Evolutionary conservation across 257 asterid genomes (phyloP).

Genomic region (Parsonsia alboflavescens): DNA sequence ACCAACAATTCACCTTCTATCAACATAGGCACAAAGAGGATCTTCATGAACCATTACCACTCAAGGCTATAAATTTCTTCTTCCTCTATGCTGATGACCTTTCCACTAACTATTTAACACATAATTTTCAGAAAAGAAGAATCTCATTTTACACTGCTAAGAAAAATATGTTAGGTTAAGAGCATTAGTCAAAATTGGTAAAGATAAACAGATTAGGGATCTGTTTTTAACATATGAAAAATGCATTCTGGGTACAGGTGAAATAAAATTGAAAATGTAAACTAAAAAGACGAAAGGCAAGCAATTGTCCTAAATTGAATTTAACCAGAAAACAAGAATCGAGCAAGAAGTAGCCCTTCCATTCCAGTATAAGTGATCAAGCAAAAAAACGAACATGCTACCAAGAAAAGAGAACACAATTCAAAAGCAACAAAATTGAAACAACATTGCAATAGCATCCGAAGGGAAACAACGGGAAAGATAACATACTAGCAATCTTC

Average conservation of each 20-base stretch:
- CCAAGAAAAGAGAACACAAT: not conserved
- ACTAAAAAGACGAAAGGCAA: not conserved
- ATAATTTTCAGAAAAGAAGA: not conserved
- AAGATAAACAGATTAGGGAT: conserved; percentile 16
- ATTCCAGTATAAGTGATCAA: conserved; percentile 14
- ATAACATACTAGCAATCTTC: conserved; percentile 47
- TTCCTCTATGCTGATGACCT: not conserved
- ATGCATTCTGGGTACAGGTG: not conserved
- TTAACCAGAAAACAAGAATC: not conserved
- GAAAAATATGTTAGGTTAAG: not conserved
- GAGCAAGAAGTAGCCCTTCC: not conserved
- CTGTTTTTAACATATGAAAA: not conserved
- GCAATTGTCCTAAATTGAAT: conserved; percentile 2
- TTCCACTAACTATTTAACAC: not conserved
- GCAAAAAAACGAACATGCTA: conserved; percentile 9
- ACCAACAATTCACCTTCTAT: not conserved
- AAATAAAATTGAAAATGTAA: not conserved
- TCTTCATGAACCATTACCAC: not conserved
- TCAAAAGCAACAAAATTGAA: not conserved
- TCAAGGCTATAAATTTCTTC: not conserved
- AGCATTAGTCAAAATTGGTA: conserved; percentile 1
- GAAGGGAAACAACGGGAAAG: conserved; percentile 1
- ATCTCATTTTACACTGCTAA: not conserved
- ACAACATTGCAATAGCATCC: conserved; percentile 16
- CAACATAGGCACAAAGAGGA: not conserved